These are phyloP conservation scores for Phytophthora hibernalis DNA, from an alignment of 352 stramenopile genomes.

Conservation along the genomic window DNA sequence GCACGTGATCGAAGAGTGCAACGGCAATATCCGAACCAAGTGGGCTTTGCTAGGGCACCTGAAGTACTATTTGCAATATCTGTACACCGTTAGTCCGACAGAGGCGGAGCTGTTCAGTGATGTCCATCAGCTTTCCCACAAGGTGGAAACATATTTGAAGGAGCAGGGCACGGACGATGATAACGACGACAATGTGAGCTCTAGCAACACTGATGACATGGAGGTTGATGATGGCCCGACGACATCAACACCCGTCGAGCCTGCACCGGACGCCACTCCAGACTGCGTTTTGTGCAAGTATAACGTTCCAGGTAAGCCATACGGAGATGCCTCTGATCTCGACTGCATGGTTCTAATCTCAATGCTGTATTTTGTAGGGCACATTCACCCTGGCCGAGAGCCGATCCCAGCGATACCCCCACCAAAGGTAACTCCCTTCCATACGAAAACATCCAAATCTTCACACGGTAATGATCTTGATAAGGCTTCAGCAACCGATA, in stretches of 20 bases:
- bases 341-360: neutral
- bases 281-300: conserved; percentile 83
- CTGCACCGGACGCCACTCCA: conserved; percentile 15
- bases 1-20: conserved; percentile 48
- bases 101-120: conserved; percentile 74
- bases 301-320: conserved; percentile 65
- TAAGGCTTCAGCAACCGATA: neutral
- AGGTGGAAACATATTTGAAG: conserved; percentile 53
- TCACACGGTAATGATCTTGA: conserved; percentile 27
- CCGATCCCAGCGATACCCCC: conserved; percentile 28
- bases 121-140: conserved; percentile 50
- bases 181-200: conserved; percentile 19
- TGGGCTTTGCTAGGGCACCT: conserved; percentile 63
- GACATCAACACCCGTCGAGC: conserved; percentile 17
- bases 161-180: conserved; percentile 12
- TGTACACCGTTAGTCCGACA: conserved; percentile 73
- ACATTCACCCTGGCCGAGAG: conserved; percentile 69
- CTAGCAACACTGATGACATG: conserved; percentile 29
- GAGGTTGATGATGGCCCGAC: conserved; percentile 29
- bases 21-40: conserved; percentile 59
- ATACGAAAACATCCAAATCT: conserved; percentile 38
- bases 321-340: neutral
- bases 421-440: conserved; percentile 25
- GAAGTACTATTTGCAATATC: conserved; percentile 79
- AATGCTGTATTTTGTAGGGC: conserved; percentile 37